Base-by-base conservation (phyloP, 2,329 filamentous ascomycete species). In the Macrophomina phaseolina region DNA sequence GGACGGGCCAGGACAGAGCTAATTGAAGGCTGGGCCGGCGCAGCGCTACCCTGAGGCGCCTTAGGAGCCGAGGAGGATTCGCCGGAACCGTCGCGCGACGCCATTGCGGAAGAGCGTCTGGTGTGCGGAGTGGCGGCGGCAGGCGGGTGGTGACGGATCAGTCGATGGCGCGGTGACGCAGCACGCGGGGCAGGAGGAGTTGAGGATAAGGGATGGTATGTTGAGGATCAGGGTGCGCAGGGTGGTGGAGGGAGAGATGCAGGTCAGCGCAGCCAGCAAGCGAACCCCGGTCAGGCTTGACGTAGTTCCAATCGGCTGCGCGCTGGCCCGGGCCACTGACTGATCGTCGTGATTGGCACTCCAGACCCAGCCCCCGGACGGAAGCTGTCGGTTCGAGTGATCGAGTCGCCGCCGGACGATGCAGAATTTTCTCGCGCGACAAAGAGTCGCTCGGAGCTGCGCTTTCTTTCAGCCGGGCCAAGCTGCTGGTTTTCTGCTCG, bases 1-100 rank as follows among this genome's bases (percentile, higher is more conserved):
- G 30, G 63, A 12, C 28, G 58, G 7, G 58, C 58, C 16, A 38
- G 46, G 34, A 46, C 23, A 42, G 64, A 53, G 55, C 64, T 61
- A 42, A 52, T 53, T 60, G 64, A 61, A 23, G 64, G 38, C 28
- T 60, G 64, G 45, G 64, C 60, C 32, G 60, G 45, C 32, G 60
- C 48, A 40, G 60, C 46, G 42, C 53, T 66, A 49, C 55, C 64
- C 34, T 16, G 53, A 40, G 53, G 53, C 38, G 64, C 46, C 7
- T 34, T 32, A 34, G 53, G 45, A 51, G 65, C 65, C 48, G 65
- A 46, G 14, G 65, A 67, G 56, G 65, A 67, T 56, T 67, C 65
- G 56, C 65, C 65, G 42, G 36, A 38, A 23, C 52, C 30, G 45
- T 56, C 56, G 46, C 40, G 56, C 46, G 65, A 62, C 58, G 65